Evolutionary conservation across 768 basidiomycete species (phyloP), one percentile per base, ranked within the genome.

Genomic region (Nidula microcarpa): DNA sequence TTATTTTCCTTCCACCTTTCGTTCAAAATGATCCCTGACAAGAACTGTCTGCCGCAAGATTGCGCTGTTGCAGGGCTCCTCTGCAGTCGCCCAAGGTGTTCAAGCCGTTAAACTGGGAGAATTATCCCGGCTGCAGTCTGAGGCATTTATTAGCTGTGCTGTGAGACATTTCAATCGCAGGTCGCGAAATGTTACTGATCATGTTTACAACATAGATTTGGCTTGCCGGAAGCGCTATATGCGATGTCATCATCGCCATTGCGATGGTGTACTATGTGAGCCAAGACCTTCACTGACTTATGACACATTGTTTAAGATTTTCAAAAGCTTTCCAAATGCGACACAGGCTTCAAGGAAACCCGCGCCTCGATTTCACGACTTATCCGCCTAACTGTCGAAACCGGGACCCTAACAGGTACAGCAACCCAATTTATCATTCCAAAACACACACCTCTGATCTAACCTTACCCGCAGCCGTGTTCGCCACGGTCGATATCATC

Each of bases 261-360:
- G 41, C 56, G 5, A 68, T 67, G 66, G 61, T 61, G 35, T 67
- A 65, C 46, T 56, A 62, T 52, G 66, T 68, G 30, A 48, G 60
- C 48, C 34, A 37, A 43, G 17, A 11, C 34, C 16, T 33, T 53
- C 5, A 67, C 67, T 5, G 59, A 62, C 33, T 45, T 62, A 32
- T 47, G 63, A 14, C 5, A 5, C 11, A 41, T 4, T 13, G 11
- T 41, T 5, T 4, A 41, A 41, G 2, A 41, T 11, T 11, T 41
- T 41, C 13, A 41, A 46, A 14, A 46, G 44, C 23, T 46, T 11
- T 46, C 44, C 10, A n/a, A n/a, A 18, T 14, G 11, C 23, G 23
- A 46, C 10, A n/a, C 14, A 46, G 10, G 14, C 13, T 46, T 46
- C 44, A 46, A 18, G 10, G n/a, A n/a, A 14, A n/a, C 44, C 10